Conservation (phyloP, 2,329 filamentous ascomycete genomes). For the Xylogone sp. region DNA sequence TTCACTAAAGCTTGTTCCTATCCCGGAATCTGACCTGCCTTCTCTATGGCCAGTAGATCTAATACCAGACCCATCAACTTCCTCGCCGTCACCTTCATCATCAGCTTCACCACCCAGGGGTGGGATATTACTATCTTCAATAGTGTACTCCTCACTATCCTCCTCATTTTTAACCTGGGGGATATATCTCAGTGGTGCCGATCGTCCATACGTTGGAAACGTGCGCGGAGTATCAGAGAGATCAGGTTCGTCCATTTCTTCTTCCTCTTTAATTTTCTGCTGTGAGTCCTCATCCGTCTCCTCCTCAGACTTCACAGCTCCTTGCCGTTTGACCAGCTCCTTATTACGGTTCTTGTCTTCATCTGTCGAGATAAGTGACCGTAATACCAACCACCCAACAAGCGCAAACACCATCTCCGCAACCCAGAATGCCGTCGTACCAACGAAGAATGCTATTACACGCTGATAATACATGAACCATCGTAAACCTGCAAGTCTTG, state of each 20-base stretch:
- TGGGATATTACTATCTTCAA: conserved; percentile 21
- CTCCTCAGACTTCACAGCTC: conserved; percentile 12
- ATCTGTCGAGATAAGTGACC: conserved; percentile 4
- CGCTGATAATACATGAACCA: conserved; percentile 88
- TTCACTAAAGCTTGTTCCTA: conserved; percentile 52
- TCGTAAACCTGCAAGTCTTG: conserved; percentile 70
- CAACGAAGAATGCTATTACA: conserved; percentile 62
- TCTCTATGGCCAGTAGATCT: conserved; percentile 21
- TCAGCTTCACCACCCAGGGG: conserved; percentile 39
- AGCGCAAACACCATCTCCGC: conserved; percentile 67
- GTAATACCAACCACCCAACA: conserved; percentile 57
- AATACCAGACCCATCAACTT: conserved; percentile 38
- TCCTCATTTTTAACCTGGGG: conserved; percentile 23
- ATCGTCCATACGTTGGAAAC: conserved; percentile 39
- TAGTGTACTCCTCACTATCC: conserved; percentile 18
- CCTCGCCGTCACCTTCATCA: conserved; percentile 43
- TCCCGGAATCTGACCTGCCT: conserved; percentile 40
- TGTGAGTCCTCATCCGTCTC: conserved; percentile 6
- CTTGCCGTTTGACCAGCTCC: conserved; percentile 17
- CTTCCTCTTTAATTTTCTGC: conserved; percentile 20
- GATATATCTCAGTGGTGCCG: conserved; percentile 37
- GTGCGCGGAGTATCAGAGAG: conserved; percentile 40
- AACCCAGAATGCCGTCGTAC: conserved; percentile 72
- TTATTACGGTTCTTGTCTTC: conserved; percentile 5
- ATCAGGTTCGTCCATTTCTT: conserved; percentile 26